Evolutionary conservation across 202 grass and related monocot genomes (phyloP), one percentile per base, ranked within the genome.

Genomic region (Thinopyrum obtusiflorum): DNA sequence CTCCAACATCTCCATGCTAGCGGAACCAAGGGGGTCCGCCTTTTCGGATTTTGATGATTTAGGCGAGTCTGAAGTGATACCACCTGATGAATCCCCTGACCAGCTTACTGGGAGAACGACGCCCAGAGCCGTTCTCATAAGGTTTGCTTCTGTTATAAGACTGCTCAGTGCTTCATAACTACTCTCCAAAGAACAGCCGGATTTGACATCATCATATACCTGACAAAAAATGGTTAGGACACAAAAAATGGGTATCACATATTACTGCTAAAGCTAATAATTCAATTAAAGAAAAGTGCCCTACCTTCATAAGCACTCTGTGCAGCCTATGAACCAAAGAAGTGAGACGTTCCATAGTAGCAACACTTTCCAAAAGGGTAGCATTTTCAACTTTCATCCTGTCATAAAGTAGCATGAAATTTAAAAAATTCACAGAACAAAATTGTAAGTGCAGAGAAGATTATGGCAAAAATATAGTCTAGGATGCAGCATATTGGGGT

Each of bases 341-440:
- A 77, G 85, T 95, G 55, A 98, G 88, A 76, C 73, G 90, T 81
- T 96, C 93, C 87, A 98, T 79, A 75, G 88, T 95, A 67, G 88
- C 87, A 77, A 95, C 81, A 85, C 88, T 88, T 83, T 98, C 93
- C 71, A 89, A 82, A 82, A 98, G 88, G 55, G 88, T 85, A 51
- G 91, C 88, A 79, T 98, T 95, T 85, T 95, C 96, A 40, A 94
- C 73, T 94, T 93, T 95, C 68, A 94, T 71, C 77, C 96, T 98
- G 89, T 61, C 80, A 78, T 71, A 9, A 32, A 89, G 63, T 83
- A n/a, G 37, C 65, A 86, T 47, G 64, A 71, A 87, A 93, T 6
- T 83, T 67, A 83, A 15, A 78, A 86, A 61, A 46, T 0, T 46
- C 27, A 76, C 42, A 49, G 66, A 87, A 76, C n/a, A 63, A 70